phyloP scores from a whole-genome alignment of 176 grass and related monocot species.

The Zizania latifolia region DNA sequence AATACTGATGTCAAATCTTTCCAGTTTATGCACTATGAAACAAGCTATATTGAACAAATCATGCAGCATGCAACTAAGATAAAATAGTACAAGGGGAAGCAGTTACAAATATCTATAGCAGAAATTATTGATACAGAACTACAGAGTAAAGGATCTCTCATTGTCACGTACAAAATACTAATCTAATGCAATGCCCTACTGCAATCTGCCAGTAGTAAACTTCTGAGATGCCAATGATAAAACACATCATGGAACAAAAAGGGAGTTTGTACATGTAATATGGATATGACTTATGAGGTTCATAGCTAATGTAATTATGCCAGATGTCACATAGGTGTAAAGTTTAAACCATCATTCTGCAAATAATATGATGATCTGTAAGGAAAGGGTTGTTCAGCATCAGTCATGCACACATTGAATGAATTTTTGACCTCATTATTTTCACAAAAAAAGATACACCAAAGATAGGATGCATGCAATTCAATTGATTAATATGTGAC shows the following conservation, averaged over 20 bases:
- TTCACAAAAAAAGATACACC: background rate
- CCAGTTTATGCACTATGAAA: background rate
- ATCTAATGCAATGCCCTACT: background rate
- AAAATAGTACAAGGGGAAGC: background rate
- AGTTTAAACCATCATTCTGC: background rate
- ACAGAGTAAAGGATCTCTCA: background rate
- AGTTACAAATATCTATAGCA: background rate
- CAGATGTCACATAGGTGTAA: background rate
- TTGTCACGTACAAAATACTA: background rate
- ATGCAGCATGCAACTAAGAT: background rate
- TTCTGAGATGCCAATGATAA: constrained; percentile 6
- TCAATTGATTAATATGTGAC: background rate
- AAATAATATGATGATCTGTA: background rate
- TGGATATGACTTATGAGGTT: background rate
- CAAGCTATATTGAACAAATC: constrained; percentile 2
- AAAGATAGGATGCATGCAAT: background rate
- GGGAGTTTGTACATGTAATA: background rate
- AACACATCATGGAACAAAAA: background rate
- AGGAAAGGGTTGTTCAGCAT: background rate
- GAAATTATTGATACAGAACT: background rate
- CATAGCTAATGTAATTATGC: background rate
- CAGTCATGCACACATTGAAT: background rate
- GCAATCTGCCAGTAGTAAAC: constrained; percentile 1
- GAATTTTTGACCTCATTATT: background rate
- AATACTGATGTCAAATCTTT: background rate